A percentile compares a stretch with the other conserved stretches of the same genome.
Conservation (phyloP, 768 basidiomycete genomes). For the Xerocomellus amylosporus region DNA sequence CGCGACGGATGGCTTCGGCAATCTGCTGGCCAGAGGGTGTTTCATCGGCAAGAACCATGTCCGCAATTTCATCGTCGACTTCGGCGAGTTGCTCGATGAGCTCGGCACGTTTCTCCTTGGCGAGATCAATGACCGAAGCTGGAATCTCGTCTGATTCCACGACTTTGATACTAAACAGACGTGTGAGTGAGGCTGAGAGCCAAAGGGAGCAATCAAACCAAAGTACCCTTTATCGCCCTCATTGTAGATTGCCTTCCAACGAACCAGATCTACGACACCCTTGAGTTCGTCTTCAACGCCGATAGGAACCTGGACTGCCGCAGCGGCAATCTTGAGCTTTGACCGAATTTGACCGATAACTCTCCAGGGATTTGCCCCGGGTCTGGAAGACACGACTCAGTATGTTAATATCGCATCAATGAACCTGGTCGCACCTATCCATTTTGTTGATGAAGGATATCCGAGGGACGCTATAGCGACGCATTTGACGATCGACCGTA, state of each 20-base stretch:
- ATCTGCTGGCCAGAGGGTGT: constrained; percentile 71
- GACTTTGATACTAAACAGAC: constrained; percentile 58
- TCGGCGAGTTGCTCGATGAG: constrained; percentile 95
- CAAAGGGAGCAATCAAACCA: background rate
- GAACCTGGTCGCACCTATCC: constrained; percentile 62
- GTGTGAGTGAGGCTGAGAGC: background rate
- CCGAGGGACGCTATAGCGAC: constrained; percentile 91
- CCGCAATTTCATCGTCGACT: constrained; percentile 93
- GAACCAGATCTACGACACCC: constrained; percentile 92
- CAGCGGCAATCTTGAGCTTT: constrained; percentile 90
- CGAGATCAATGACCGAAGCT: constrained; percentile 64
- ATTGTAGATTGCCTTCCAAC: constrained; percentile 94
- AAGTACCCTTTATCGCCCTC: constrained; percentile 90
- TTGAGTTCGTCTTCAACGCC: constrained; percentile 82
- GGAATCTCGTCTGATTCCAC: constrained; percentile 89
- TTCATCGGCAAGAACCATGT: constrained; percentile 84
- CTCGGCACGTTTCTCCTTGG: constrained; percentile 81
- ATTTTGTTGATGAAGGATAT: constrained; percentile 99
- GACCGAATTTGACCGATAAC: constrained; percentile 88
- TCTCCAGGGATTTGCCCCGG: constrained; percentile 96
- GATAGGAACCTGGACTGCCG: constrained; percentile 95
- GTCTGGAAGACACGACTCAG: constrained; percentile 42
- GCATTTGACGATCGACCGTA: constrained; percentile 98
- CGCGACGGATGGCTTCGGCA: constrained; percentile 80
- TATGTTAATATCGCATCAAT: background rate